phyloP scores from a whole-genome alignment of 257 asterid genomes.

The Gentiana macrophylla region DNA sequence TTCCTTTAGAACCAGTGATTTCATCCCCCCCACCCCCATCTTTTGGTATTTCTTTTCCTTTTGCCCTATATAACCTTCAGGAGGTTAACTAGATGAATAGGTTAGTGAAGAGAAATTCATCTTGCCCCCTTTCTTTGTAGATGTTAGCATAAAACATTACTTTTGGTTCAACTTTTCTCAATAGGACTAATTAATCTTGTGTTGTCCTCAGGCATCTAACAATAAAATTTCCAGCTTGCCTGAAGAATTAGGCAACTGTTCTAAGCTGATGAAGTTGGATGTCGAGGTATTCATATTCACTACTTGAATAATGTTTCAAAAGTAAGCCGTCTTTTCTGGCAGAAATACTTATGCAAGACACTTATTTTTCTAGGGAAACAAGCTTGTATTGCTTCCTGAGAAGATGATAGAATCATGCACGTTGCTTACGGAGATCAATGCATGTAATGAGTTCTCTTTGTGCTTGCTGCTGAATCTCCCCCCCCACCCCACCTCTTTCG shows the following conservation, averaged over 20 bases:
- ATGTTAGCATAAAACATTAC: not conserved
- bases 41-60: too few relatives aligned
- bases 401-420: constrained; percentile 66
- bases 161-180: constrained; percentile 8
- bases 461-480: not conserved
- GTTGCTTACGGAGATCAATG: constrained; percentile 78
- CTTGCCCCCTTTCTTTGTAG: not conserved
- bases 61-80: too few relatives aligned
- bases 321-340: constrained; percentile 1
- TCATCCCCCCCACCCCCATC: too few relatives aligned
- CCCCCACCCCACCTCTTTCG: constrained; percentile 3
- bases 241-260: constrained; percentile 73
- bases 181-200: constrained; percentile 13
- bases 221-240: constrained; percentile 77
- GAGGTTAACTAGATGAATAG: too few relatives aligned
- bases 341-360: constrained; percentile 1
- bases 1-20: too few relatives aligned
- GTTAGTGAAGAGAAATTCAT: too few relatives aligned
- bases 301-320: not conserved
- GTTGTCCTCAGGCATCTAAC: constrained; percentile 70
- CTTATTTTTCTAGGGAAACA: constrained; percentile 61
- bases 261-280: constrained; percentile 64
- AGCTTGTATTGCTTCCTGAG: constrained; percentile 47
- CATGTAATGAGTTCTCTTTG: constrained; percentile 43
- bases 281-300: constrained; percentile 47